Evolutionary conservation across 2,329 filamentous ascomycete genomes (phyloP).

Genomic region (Clonostachys byssicola): DNA sequence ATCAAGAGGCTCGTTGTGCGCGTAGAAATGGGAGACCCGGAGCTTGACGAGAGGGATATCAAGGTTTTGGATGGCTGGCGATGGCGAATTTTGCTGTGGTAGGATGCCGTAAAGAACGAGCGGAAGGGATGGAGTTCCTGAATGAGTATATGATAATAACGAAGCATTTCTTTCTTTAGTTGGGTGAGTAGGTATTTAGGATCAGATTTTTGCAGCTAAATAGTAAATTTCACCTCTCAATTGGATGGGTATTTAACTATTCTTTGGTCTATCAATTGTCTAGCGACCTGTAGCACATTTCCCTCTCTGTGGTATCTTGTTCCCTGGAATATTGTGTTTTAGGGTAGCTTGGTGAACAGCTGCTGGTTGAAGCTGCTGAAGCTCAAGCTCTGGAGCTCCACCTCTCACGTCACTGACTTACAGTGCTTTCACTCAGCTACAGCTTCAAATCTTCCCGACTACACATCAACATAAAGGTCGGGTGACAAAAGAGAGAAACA

Average conservation of each 20-base stretch:
- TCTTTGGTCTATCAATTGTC: not conserved
- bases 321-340: not conserved
- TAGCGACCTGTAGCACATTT: not conserved
- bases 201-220: too few relatives aligned
- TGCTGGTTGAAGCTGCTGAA: not conserved
- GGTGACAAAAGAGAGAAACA: not conserved
- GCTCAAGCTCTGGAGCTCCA: not conserved
- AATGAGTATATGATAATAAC: not conserved
- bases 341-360: not conserved
- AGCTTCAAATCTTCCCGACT: not conserved
- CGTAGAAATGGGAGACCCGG: constrained; percentile 40
- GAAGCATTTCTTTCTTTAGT: too few relatives aligned
- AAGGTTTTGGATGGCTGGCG: constrained; percentile 49
- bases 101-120: constrained; percentile 1
- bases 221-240: too few relatives aligned
- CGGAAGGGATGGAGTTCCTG: not conserved
- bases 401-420: too few relatives aligned
- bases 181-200: too few relatives aligned
- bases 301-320: not conserved
- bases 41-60: constrained; percentile 42
- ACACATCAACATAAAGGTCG: not conserved
- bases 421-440: not conserved
- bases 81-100: constrained; percentile 50
- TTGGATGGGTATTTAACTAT: too few relatives aligned
- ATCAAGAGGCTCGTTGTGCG: constrained; percentile 41